Base-by-base conservation (phyloP, 2,329 filamentous ascomycete species). In the Talaromyces sp. region DNA sequence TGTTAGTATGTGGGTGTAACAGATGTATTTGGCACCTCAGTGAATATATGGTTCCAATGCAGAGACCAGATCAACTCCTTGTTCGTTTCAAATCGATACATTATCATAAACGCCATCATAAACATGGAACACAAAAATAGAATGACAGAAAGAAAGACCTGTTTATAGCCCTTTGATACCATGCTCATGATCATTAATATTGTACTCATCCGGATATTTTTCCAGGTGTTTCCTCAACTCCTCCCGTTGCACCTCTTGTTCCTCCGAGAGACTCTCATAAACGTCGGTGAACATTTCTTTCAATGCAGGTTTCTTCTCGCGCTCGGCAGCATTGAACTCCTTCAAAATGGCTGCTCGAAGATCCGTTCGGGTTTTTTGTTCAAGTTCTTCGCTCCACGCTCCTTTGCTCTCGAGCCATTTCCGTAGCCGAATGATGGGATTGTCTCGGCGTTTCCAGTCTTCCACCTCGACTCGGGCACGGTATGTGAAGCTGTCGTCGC, bases 401-500 rank as follows among this genome's bases (percentile, higher is more conserved):
- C 85, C 85, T 64, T 86, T 84, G 8, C 84, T 81, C 74, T 99
- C 93, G 77, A 99, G 85, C 83, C 91, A 99, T 77, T 96, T 96
- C 21, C 92, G 82, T 57, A 96, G 71, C 11, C 91, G 82, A 2
- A 89, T 91, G 53, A 96, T 88, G 1, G 91, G 91, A 67, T 96
- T 96, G 69, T 96, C 92, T 11, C 91, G 80, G 0, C 91, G 73
- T 73, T 95, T 96, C 91, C 91, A 96, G 70, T 96, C 90, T 70
- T 96, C 89, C 7, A 99, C 94, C 69, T 99, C 94, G 0, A 97
- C 86, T 25, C 88, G 85, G 1, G 92, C 91, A 8, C 94, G 88
- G 77, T 99, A 99, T 0, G 94, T 94, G 68, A 97, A 99, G 25
- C 89, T 94, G 75, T 99, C 94, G 69, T 99, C 94, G 0, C 89